These are phyloP conservation scores for Juncus inflexus DNA, from an alignment of 176 grass and related monocot species.

Conservation along the genomic window DNA sequence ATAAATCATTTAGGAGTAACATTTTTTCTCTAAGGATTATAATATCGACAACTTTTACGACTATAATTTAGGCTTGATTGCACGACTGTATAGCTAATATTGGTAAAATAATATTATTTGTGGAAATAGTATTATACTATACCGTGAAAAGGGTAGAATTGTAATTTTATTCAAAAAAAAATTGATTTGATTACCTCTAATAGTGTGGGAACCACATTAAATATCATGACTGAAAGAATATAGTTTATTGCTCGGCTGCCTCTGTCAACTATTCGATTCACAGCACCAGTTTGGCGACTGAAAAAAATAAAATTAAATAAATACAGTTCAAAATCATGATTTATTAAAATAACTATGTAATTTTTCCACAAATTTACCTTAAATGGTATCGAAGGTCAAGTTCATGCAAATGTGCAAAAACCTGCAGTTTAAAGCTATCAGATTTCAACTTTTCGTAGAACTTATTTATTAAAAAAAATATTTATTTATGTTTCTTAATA, in stretches of 20 bases:
- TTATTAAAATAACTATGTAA: too few relatives aligned
- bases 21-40: conserved; percentile 9
- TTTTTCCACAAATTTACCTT: conserved; percentile 41
- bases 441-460: too few relatives aligned
- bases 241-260: conserved; percentile 96
- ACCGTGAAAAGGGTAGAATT: too few relatives aligned
- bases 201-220: conserved; percentile 91
- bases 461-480: too few relatives aligned
- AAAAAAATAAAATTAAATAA: conserved; percentile 24
- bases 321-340: neutral
- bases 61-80: too few relatives aligned
- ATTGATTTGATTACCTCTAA: conserved; percentile 63
- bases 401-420: conserved; percentile 92
- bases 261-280: conserved; percentile 97
- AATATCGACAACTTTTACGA: too few relatives aligned
- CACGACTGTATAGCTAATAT: too few relatives aligned
- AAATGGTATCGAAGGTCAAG: conserved; percentile 98
- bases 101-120: too few relatives aligned
- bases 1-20: too few relatives aligned
- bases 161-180: too few relatives aligned
- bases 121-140: too few relatives aligned
- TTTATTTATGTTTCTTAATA: too few relatives aligned
- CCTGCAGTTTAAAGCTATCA: conserved; percentile 31
- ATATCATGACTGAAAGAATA: conserved; percentile 89
- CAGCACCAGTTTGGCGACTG: conserved; percentile 91